Base-by-base conservation (phyloP, 2,329 filamentous ascomycete genomes). In the Claviceps sp. region DNA sequence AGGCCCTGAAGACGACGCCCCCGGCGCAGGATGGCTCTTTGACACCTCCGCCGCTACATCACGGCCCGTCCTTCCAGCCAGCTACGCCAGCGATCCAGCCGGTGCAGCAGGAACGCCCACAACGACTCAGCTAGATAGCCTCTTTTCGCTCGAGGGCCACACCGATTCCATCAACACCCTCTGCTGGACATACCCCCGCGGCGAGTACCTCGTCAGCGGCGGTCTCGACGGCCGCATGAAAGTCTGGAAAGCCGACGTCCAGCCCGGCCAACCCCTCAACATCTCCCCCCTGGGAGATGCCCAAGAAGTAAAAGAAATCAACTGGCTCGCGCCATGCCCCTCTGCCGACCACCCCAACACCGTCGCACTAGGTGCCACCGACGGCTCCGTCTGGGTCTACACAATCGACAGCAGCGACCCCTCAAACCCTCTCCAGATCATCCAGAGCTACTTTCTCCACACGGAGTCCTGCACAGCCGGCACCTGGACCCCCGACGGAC, bases 351-450 rank as follows among this genome's bases (percentile, higher is more conserved):
- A 87, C 64, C 80, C 85, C 55, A 94, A 96, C 70, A 82, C 88
- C 8, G 65, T 98, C 56, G 93, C 93, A 0, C 72, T 98, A 7
- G 93, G 93, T 53, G 89, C 89, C 38, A 86, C 79, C 39, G 90
- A 98, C 65, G 93, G 93, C 52, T 90, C 84, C 50, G 89, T 96
- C 43, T 98, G 93, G 93, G 85, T 98, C 10, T 95, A 96, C 71
- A 84, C 82, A n/a, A 77, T 97, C 62, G 84, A 90, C 66, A 72
- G 78, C 34, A 73, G 74, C 51, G 82, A 87, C 56, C 44, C 68
- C 38, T 69, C 69, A 48, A 74, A 72, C 61, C 70, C 87, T 7
- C 75, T 97, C 50, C 82, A 84, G 60, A 93, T 97, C 63, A 77
- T 94, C 5, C 88, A 95, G 71, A 85, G 85, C 26, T 96, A 93